These are phyloP conservation scores for Stagonosporopsis tanaceti DNA, from an alignment of 2,329 filamentous ascomycete species.

Conservation along the genomic window DNA sequence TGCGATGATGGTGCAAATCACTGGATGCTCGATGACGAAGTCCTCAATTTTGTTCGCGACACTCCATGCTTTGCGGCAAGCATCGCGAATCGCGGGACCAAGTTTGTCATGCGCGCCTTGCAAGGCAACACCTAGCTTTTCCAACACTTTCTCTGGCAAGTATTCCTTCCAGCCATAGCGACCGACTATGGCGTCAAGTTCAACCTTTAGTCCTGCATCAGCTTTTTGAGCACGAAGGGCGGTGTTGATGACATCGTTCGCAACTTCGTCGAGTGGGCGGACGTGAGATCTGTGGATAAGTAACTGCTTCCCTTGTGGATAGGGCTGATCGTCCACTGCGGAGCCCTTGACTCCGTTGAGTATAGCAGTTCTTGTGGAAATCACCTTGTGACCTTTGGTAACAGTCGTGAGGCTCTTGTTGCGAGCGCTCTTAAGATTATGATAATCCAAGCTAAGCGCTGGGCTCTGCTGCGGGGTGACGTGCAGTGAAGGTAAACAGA, in stretches of 20 bases:
- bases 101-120: slow-evolving; percentile 34
- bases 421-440: not conserved
- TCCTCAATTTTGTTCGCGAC: slow-evolving; percentile 32
- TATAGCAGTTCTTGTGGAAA: not conserved
- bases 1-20: slow-evolving; percentile 41
- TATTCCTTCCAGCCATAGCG: slow-evolving; percentile 42
- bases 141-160: slow-evolving; percentile 40
- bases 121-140: slow-evolving; percentile 36
- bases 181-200: slow-evolving; percentile 38
- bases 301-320: slow-evolving; percentile 26
- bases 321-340: not conserved
- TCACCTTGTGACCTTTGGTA: not conserved
- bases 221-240: slow-evolving; percentile 28
- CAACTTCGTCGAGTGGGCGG: slow-evolving; percentile 24
- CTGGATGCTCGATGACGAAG: slow-evolving; percentile 43
- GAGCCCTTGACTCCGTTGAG: slow-evolving; percentile 3
- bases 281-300: slow-evolving; percentile 5
- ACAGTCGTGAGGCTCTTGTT: not conserved
- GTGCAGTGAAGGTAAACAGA: not conserved
- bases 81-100: slow-evolving; percentile 30
- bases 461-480: slow-evolving; percentile 6
- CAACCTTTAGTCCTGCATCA: slow-evolving; percentile 25
- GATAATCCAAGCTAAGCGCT: slow-evolving; percentile 6
- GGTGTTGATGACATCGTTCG: slow-evolving; percentile 28
- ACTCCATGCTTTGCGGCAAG: slow-evolving; percentile 34